Conservation (phyloP, 164 flowering plant genomes). For the Tetrastigma voinierianum region DNA sequence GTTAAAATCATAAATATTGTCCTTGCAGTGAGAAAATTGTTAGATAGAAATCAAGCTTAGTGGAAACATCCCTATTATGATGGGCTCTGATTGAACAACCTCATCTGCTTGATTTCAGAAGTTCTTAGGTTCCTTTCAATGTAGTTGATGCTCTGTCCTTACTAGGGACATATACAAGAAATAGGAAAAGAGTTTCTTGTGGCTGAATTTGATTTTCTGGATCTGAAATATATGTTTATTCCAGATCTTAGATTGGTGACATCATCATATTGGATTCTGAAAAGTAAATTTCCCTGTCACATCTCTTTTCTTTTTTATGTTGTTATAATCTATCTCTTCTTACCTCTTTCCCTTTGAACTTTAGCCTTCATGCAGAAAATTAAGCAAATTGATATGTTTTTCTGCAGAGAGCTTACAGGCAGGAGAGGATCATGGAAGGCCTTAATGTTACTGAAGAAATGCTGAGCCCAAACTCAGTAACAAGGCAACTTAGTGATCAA, state of each 20-base stretch:
- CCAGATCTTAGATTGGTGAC: too few species aligned
- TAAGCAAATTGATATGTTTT: neutral
- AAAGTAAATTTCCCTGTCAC: too few species aligned
- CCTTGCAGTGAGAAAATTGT: neutral
- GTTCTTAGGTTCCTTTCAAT: neutral
- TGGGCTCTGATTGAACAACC: neutral
- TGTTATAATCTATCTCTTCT: neutral
- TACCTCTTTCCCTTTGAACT: neutral
- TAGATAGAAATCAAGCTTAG: neutral
- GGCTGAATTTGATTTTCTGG: too few species aligned
- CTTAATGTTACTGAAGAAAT: constrained; percentile 79
- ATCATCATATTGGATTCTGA: too few species aligned
- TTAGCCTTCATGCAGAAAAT: neutral
- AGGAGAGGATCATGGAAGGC: constrained; percentile 48
- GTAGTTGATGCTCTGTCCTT: neutral
- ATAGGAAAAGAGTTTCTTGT: too few species aligned
- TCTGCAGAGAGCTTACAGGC: constrained; percentile 45
- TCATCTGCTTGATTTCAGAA: neutral
- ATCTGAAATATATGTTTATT: too few species aligned
- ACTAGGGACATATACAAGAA: too few species aligned
- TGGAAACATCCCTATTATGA: neutral
- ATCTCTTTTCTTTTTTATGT: neutral
- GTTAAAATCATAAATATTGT: neutral
- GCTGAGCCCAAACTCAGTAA: constrained; percentile 61
- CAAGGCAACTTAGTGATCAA: constrained; percentile 75